Percentiles rank a stretch among this genome's conserved stretches.
Evolutionary conservation across 1,284 basidiomycete genomes (phyloP).

Genomic region (Peniophora sp.): DNA sequence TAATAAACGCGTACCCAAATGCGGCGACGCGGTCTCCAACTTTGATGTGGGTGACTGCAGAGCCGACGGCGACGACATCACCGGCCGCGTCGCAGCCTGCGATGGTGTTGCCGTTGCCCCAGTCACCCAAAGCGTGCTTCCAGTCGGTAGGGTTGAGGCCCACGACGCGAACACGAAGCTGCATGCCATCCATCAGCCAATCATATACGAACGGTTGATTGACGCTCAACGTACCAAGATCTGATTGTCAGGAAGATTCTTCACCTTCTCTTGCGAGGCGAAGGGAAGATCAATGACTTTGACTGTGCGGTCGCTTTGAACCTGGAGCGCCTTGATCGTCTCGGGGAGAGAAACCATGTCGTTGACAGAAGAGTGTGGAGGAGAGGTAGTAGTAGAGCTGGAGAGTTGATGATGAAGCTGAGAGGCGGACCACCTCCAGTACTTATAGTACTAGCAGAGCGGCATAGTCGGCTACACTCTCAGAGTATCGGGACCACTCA

Average conservation of each 20-base stretch:
- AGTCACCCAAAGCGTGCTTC: conserved; percentile 1
- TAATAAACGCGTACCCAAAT: conserved; percentile 17
- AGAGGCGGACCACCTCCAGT: no score
- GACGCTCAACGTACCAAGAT: neutral
- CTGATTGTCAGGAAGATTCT: neutral
- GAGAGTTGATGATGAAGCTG: no score
- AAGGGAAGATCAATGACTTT: neutral
- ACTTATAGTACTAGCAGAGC: no score
- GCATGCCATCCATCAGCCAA: neutral
- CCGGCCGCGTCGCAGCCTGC: conserved; percentile 37
- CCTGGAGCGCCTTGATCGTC: conserved; percentile 1
- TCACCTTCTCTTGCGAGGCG: neutral
- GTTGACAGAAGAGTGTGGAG: no score
- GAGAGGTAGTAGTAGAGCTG: no score
- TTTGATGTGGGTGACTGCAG: conserved; percentile 16
- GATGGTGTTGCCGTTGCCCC: conserved; percentile 5
- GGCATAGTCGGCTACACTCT: no score
- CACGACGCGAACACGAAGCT: conserved; percentile 1
- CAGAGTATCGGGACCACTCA: no score
- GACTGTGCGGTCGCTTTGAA: neutral
- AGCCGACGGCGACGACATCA: conserved; percentile 25
- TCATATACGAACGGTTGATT: neutral
- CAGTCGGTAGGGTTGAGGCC: conserved; percentile 5
- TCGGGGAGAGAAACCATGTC: neutral
- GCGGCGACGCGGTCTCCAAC: conserved; percentile 34